phyloP scores from a whole-genome alignment of 352 stramenopile genomes.

The Pythium brachiatum region DNA sequence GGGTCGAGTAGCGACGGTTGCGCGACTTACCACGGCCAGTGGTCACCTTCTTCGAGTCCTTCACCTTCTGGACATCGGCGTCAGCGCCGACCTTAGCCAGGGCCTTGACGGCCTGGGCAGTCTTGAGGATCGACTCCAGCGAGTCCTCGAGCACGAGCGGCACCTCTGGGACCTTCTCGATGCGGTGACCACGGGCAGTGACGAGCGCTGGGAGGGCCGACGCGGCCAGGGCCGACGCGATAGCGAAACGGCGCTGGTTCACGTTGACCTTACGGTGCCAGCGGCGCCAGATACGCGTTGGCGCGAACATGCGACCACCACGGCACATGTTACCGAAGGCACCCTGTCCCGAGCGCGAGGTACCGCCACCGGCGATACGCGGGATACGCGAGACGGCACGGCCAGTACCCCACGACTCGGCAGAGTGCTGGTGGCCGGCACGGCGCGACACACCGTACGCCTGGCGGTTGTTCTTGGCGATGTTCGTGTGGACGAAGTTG shows the following conservation, averaged over 20 bases:
- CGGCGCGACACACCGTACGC: conserved; percentile 96
- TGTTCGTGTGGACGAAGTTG: conserved; percentile 99
- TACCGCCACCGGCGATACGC: conserved; percentile 97
- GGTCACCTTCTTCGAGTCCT: conserved; percentile 97
- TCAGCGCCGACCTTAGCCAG: conserved; percentile 93
- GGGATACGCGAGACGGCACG: conserved; percentile 99
- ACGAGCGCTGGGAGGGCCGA: conserved; percentile 96
- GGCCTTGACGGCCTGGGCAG: conserved; percentile 93
- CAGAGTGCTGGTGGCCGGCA: conserved; percentile 96
- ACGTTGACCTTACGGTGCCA: conserved; percentile 99
- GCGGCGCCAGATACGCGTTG: conserved; percentile 98
- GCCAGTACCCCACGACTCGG: conserved; percentile 98
- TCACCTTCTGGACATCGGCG: conserved; percentile 97
- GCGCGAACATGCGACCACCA: conserved; percentile 98
- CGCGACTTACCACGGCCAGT: conserved; percentile 98
- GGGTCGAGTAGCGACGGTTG: conserved; percentile 96
- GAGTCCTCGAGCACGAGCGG: conserved; percentile 95
- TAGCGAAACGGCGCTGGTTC: conserved; percentile 97
- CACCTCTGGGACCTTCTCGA: conserved; percentile 97
- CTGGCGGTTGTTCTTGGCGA: conserved; percentile 99
- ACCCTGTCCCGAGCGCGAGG: conserved; percentile 96
- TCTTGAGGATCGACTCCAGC: conserved; percentile 95
- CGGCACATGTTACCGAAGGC: conserved; percentile 99
- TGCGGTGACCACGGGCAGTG: conserved; percentile 96
- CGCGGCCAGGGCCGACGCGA: conserved; percentile 96